phyloP scores from a whole-genome alignment of 495 filamentous ascomycete genomes.

The Tetracladium setigerum region DNA sequence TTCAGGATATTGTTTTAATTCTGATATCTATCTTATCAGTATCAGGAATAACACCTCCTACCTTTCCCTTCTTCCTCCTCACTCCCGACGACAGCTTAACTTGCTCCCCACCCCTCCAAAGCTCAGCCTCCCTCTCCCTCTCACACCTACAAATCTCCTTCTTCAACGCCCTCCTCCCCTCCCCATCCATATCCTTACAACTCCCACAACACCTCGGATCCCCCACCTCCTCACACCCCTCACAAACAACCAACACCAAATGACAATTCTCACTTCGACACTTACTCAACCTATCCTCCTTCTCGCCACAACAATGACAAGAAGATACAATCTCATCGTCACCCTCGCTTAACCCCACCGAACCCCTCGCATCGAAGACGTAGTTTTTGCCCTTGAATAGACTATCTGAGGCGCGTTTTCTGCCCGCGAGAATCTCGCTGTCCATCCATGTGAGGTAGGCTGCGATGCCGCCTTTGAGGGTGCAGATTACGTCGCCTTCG shows the following conservation, averaged over 20 bases:
- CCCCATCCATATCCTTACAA: constrained; percentile 12
- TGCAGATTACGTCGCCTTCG: constrained; percentile 12
- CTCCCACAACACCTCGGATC: constrained; percentile 16
- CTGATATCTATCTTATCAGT: no score
- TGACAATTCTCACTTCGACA: constrained; percentile 19
- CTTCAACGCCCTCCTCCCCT: not conserved
- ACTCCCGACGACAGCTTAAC: constrained; percentile 1
- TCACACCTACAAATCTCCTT: constrained; percentile 18
- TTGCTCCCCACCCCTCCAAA: constrained; percentile 13
- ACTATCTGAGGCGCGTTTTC: constrained; percentile 10
- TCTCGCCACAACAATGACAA: constrained; percentile 14
- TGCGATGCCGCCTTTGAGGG: constrained; percentile 19
- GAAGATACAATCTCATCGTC: constrained; percentile 11
- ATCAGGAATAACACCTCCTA: no score
- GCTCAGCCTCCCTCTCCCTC: constrained; percentile 11
- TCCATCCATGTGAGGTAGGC: constrained; percentile 23
- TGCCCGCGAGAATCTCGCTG: constrained; percentile 13
- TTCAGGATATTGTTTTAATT: no score
- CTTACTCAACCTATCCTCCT: constrained; percentile 15
- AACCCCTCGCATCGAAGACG: constrained; percentile 22
- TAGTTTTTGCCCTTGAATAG: constrained; percentile 21
- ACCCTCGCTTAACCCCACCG: constrained; percentile 5
- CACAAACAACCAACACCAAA: constrained; percentile 19
- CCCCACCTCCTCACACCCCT: constrained; percentile 5
- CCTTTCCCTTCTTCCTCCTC: no score